A percentile compares a stretch with the other conserved stretches of the same genome.
Conservation (phyloP, 805 yeast genomes). For the Yarrowia yakushimensis region DNA sequence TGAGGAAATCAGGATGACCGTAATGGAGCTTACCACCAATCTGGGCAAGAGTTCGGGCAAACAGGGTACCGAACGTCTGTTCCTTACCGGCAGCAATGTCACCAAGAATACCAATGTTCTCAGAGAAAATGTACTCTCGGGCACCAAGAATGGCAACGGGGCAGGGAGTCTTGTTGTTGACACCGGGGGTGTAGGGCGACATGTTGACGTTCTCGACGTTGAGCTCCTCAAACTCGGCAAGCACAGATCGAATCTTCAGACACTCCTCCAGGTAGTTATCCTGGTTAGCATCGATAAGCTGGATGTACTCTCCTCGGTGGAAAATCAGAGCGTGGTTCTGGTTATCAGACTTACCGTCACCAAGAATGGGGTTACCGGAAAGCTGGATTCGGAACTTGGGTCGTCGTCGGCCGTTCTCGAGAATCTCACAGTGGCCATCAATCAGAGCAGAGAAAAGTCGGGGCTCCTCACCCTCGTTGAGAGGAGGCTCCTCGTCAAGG, state of each 20-base stretch:
- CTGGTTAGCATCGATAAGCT: slow-evolving; percentile 93
- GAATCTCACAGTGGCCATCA: slow-evolving; percentile 55
- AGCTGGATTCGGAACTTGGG: slow-evolving; percentile 66
- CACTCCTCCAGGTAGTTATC: slow-evolving; percentile 95
- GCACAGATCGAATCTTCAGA: slow-evolving; percentile 77
- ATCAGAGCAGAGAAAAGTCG: slow-evolving; percentile 65
- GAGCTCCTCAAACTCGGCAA: slow-evolving; percentile 88
- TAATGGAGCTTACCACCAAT: slow-evolving; percentile 94
- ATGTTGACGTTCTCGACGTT: slow-evolving; percentile 45
- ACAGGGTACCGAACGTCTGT: slow-evolving; percentile 93
- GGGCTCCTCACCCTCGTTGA: slow-evolving; percentile 44
- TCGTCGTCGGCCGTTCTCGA: slow-evolving; percentile 55
- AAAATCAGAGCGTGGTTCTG: slow-evolving; percentile 85
- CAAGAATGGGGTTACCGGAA: slow-evolving; percentile 91
- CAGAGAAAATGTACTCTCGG: slow-evolving; percentile 90
- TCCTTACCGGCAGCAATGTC: slow-evolving; percentile 98
- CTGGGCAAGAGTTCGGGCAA: slow-evolving; percentile 88
- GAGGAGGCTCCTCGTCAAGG: slow-evolving; percentile 86
- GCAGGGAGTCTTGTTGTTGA: slow-evolving; percentile 38
- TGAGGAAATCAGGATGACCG: slow-evolving; percentile 94
- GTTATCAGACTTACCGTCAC: slow-evolving; percentile 95
- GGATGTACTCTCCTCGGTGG: slow-evolving; percentile 91
- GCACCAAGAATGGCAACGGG: slow-evolving; percentile 95
- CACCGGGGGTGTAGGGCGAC: slow-evolving; percentile 60
- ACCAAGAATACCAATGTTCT: slow-evolving; percentile 86